These are phyloP conservation scores for Neocallimastix lanati DNA, from an alignment of 192 early-diverging fungal genomes.

Conservation along the genomic window DNA sequence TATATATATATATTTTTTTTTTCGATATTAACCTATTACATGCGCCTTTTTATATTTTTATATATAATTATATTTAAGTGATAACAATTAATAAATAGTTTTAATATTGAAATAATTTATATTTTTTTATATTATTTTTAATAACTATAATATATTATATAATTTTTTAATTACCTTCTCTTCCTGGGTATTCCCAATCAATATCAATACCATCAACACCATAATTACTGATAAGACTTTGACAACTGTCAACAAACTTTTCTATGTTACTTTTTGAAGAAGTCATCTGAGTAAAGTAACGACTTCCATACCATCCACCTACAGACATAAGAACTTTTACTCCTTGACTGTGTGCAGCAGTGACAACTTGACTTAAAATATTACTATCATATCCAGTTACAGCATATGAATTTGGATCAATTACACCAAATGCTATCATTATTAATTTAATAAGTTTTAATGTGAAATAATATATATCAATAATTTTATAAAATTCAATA, in stretches of 20 bases:
- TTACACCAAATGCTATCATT: background rate
- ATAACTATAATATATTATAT: too few species aligned
- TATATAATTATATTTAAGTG: too few species aligned
- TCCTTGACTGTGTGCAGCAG: conserved; percentile 2
- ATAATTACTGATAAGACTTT: background rate
- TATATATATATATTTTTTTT: too few species aligned
- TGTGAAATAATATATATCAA: too few species aligned
- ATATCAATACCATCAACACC: conserved; percentile 52
- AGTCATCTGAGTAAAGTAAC: background rate
- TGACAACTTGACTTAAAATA: background rate
- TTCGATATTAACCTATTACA: background rate
- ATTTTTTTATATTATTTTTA: too few species aligned
- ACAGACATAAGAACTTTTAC: conserved; percentile 41
- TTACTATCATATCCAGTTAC: background rate
- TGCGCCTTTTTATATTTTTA: too few species aligned
- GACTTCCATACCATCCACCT: conserved; percentile 48
- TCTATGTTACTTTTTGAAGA: background rate
- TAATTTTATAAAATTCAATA: too few species aligned
- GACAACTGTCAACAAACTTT: background rate
- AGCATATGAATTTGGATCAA: background rate
- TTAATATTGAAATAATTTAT: too few species aligned
- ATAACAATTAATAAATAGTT: background rate
- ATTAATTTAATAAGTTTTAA: too few species aligned
- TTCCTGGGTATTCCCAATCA: conserved; percentile 58
- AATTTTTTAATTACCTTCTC: conserved; percentile 13